phyloP scores from a whole-genome alignment of 345 rosid genomes.

The Eucalyptus melliodora region DNA sequence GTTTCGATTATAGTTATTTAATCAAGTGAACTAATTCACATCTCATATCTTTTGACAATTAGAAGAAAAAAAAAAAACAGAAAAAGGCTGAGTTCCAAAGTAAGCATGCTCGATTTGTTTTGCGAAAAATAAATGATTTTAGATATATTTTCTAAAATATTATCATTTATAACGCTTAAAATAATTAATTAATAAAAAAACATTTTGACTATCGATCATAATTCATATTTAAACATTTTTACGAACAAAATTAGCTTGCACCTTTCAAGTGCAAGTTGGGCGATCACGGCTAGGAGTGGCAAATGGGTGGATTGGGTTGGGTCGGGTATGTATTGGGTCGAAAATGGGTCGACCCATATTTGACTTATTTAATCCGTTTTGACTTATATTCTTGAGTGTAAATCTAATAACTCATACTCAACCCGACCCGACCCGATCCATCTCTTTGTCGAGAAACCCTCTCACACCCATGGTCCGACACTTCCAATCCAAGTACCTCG shows the following conservation, averaged over 20 bases:
- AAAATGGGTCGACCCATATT: rapidly evolving
- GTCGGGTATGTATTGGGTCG: rapidly evolving
- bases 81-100: neutral
- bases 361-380: rapidly evolving
- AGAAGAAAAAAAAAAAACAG: neutral
- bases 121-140: rapidly evolving
- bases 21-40: neutral
- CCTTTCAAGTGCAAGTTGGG: neutral
- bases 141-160: neutral
- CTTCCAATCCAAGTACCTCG: neutral
- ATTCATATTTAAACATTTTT: neutral
- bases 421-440: no score
- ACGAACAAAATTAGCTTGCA: no score
- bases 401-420: rapidly evolving
- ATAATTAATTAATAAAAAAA: rapidly evolving
- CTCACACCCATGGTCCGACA: neutral
- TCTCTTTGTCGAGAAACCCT: rapidly evolving
- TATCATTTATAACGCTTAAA: rapidly evolving
- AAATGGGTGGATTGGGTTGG: rapidly evolving
- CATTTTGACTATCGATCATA: rapidly evolving
- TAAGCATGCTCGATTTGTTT: rapidly evolving
- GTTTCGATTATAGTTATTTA: neutral
- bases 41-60: neutral
- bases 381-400: rapidly evolving
- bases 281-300: rapidly evolving